Evolutionary conservation across 768 basidiomycete species (phyloP).

Genomic region (Udeniomyces megalosporus): DNA sequence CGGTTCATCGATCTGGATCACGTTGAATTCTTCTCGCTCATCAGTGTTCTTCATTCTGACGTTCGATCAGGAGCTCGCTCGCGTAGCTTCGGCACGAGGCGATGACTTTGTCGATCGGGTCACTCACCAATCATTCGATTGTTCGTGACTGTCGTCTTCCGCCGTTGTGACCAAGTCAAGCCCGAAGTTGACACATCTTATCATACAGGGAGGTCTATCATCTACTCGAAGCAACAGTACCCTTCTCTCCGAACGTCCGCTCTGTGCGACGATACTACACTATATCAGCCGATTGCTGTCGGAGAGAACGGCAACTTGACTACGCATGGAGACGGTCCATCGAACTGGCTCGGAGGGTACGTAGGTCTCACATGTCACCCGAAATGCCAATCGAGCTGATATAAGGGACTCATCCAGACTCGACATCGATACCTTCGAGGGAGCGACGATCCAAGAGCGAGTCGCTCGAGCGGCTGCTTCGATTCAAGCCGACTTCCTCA

Average conservation of each 20-base stretch:
- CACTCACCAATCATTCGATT: slow-evolving; percentile 34
- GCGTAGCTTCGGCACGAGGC: neutral
- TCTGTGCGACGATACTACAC: slow-evolving; percentile 26
- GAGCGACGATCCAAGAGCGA: slow-evolving; percentile 41
- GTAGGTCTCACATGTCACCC: too few relatives aligned
- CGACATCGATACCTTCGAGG: slow-evolving; percentile 46
- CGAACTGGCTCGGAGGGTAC: slow-evolving; percentile 48
- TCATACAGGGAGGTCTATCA: slow-evolving; percentile 55
- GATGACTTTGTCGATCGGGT: slow-evolving; percentile 18
- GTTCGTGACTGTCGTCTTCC: too few relatives aligned
- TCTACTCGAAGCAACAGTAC: slow-evolving; percentile 38
- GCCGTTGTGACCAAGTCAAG: neutral
- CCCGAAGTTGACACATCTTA: neutral
- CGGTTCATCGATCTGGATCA: neutral
- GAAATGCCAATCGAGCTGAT: too few relatives aligned
- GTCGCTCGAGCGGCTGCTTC: slow-evolving; percentile 53
- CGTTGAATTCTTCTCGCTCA: too few relatives aligned
- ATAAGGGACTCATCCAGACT: slow-evolving; percentile 31
- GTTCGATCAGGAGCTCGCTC: neutral
- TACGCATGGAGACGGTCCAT: slow-evolving; percentile 32
- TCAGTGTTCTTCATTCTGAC: too few relatives aligned
- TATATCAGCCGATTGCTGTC: slow-evolving; percentile 20
- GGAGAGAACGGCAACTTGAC: slow-evolving; percentile 20
- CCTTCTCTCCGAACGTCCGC: slow-evolving; percentile 45
- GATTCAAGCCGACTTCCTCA: slow-evolving; percentile 50